Conservation (phyloP, 768 basidiomycete genomes). For the Phlegmacium glaucopus region DNA sequence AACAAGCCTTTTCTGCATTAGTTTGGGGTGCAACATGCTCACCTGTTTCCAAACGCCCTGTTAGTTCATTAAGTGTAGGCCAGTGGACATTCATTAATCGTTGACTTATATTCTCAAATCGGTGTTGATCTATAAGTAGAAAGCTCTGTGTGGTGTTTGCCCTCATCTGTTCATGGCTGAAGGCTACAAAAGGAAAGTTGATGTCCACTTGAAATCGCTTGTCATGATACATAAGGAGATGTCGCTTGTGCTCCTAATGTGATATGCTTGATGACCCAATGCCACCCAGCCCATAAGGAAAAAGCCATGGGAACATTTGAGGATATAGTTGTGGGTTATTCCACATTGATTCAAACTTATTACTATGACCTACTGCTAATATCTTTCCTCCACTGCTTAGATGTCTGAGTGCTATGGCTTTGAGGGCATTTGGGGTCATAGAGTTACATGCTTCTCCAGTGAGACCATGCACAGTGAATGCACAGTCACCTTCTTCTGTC, state of each 20-base stretch:
- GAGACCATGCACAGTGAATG: slow-evolving; percentile 36
- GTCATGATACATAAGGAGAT: slow-evolving; percentile 33
- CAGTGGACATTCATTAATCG: slow-evolving; percentile 20
- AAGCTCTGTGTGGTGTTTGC: slow-evolving; percentile 19
- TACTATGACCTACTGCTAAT: slow-evolving; percentile 23
- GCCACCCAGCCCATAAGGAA: slow-evolving; percentile 34
- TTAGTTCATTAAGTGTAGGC: slow-evolving; percentile 14
- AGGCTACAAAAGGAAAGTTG: slow-evolving; percentile 34
- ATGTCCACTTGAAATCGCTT: slow-evolving; percentile 34
- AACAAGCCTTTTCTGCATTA: slow-evolving; percentile 18
- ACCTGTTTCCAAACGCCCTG: slow-evolving; percentile 17
- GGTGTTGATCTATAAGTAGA: slow-evolving; percentile 18
- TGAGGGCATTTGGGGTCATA: slow-evolving; percentile 10
- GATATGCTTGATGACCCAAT: slow-evolving; percentile 14
- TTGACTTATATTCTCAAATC: slow-evolving; percentile 22
- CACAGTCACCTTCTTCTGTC: slow-evolving; percentile 23
- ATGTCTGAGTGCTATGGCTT: slow-evolving; percentile 21
- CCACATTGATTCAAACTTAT: slow-evolving; percentile 18
- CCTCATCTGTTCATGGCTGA: slow-evolving; percentile 38
- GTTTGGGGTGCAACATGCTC: slow-evolving; percentile 19
- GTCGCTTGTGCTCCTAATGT: slow-evolving; percentile 16
- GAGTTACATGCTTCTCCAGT: slow-evolving; percentile 18
- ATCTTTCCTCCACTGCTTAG: slow-evolving; percentile 19
- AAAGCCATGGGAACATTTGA: slow-evolving; percentile 36
- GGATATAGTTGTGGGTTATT: slow-evolving; percentile 33